These are phyloP conservation scores for Populus hybrid DNA, from an alignment of 441 rosid species.

Conservation along the genomic window DNA sequence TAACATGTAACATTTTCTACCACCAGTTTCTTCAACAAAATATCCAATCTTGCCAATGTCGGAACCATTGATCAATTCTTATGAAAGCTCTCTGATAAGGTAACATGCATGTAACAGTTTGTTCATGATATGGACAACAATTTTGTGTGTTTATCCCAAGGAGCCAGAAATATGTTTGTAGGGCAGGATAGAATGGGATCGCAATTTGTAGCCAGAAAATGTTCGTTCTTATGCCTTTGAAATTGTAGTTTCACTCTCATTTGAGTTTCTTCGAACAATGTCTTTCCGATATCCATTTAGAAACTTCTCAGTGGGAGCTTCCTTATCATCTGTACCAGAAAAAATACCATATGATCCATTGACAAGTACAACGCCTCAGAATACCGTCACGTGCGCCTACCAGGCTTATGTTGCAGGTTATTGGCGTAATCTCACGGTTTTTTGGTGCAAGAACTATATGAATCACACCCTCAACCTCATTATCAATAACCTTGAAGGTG, in stretches of 20 bases:
- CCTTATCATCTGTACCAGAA: constrained; percentile 4
- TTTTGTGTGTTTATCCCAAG: background rate
- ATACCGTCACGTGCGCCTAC: constrained; percentile 28
- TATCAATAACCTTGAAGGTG: constrained; percentile 23
- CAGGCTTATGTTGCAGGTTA: constrained; percentile 18
- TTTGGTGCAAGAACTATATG: constrained; percentile 31
- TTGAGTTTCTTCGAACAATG: background rate
- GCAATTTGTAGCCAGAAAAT: background rate
- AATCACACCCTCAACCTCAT: constrained; percentile 30
- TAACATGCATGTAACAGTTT: too few relatives aligned
- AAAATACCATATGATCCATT: constrained; percentile 17
- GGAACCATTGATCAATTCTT: too few relatives aligned
- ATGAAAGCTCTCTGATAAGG: too few relatives aligned
- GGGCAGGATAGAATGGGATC: background rate
- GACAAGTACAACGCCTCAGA: constrained; percentile 18
- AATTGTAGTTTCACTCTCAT: background rate
- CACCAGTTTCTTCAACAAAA: too few relatives aligned
- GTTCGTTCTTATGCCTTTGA: background rate
- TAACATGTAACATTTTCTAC: too few relatives aligned
- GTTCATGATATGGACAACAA: too few relatives aligned
- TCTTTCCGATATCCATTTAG: background rate
- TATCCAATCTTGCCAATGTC: too few relatives aligned
- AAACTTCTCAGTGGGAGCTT: constrained; percentile 12
- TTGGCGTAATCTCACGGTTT: constrained; percentile 26
- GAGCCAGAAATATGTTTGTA: background rate